These are phyloP conservation scores for Lodderomyces jiufengensis DNA, from an alignment of 1,139 yeast species.

Conservation along the genomic window DNA sequence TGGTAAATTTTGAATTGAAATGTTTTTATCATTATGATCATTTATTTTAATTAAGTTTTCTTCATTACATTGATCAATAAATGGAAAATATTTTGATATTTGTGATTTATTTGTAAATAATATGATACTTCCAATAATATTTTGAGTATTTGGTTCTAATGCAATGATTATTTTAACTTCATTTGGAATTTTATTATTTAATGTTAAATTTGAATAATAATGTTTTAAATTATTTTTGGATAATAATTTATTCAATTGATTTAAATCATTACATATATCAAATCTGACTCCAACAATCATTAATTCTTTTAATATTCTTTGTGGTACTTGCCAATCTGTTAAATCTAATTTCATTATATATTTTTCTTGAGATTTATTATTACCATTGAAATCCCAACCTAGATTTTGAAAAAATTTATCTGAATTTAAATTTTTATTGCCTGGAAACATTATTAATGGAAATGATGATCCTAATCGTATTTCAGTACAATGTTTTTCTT, in stretches of 20 bases:
- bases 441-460: slow-evolving; percentile 49
- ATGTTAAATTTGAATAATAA: slow-evolving; percentile 24
- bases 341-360: slow-evolving; percentile 39
- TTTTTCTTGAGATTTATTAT: slow-evolving; percentile 19
- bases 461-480: slow-evolving; percentile 50
- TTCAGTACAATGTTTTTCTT: slow-evolving; percentile 41
- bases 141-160: slow-evolving; percentile 51
- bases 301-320: slow-evolving; percentile 52
- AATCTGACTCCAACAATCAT: slow-evolving; percentile 60
- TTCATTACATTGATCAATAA: slow-evolving; percentile 35
- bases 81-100: slow-evolving; percentile 51
- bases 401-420: slow-evolving; percentile 32
- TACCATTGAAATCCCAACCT: slow-evolving; percentile 35
- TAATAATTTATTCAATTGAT: slow-evolving; percentile 37
- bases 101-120: slow-evolving; percentile 49
- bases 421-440: slow-evolving; percentile 23
- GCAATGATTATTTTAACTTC: slow-evolving; percentile 54
- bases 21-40: neutral
- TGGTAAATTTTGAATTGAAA: slow-evolving; percentile 7
- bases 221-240: slow-evolving; percentile 14
- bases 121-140: slow-evolving; percentile 53
- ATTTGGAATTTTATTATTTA: slow-evolving; percentile 17
- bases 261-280: slow-evolving; percentile 48
- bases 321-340: slow-evolving; percentile 50
- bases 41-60: neutral